Percentiles rank a stretch among this genome's conserved stretches.
phyloP scores from a whole-genome alignment of 352 stramenopile genomes.

The Pythium oligandrum region DNA sequence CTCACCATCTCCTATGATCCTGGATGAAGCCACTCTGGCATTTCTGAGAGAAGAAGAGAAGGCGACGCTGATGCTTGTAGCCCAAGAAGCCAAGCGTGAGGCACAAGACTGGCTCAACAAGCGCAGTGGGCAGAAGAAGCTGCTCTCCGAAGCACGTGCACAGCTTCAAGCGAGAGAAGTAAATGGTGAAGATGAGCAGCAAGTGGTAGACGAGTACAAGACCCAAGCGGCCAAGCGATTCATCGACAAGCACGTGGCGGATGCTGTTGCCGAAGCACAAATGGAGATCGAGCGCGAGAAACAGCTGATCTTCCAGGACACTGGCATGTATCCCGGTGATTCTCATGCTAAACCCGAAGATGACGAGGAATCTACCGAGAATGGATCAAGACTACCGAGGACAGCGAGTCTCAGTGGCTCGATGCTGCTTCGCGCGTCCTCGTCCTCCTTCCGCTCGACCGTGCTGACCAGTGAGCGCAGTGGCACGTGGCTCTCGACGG shows the following conservation, averaged over 20 bases:
- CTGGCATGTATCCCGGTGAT: constrained; percentile 44
- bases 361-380: constrained; percentile 5
- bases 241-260: constrained; percentile 72
- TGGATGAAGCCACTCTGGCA: constrained; percentile 27
- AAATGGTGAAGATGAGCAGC: constrained; percentile 7
- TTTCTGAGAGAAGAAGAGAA: constrained; percentile 59
- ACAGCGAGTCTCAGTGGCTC: constrained; percentile 13
- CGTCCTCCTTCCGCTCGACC: neutral
- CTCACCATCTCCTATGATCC: neutral
- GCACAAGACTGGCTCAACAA: constrained; percentile 71
- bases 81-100: constrained; percentile 56
- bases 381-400: constrained; percentile 1
- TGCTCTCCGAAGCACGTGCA: constrained; percentile 58
- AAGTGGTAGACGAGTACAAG: constrained; percentile 53
- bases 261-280: constrained; percentile 51
- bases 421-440: constrained; percentile 11
- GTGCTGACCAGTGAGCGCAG: constrained; percentile 3
- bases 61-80: constrained; percentile 59
- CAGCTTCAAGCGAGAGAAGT: constrained; percentile 31
- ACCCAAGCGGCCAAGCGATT: constrained; percentile 51
- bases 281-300: constrained; percentile 69
- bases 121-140: constrained; percentile 69
- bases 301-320: constrained; percentile 59
- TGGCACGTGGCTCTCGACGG: constrained; percentile 5
- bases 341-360: neutral